phyloP scores from a whole-genome alignment of 345 rosid genomes.

The Gossypium sturtianum region DNA sequence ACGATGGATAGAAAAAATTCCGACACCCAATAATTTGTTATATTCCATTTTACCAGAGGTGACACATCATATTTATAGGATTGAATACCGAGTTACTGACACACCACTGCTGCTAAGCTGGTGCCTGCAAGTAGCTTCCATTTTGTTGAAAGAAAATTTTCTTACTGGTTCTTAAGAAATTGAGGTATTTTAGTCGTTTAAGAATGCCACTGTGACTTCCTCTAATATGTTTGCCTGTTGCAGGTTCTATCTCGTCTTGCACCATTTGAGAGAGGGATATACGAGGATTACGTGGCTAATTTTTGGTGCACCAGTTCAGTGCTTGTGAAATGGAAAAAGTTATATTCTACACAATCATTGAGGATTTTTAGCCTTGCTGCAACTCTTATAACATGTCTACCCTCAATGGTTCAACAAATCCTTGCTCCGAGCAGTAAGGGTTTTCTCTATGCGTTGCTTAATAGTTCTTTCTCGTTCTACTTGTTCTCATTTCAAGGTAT shows the following conservation, averaged over 20 bases:
- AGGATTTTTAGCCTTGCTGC: conserved; percentile 56
- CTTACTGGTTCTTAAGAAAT: not conserved
- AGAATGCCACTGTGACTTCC: not conserved
- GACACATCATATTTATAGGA: not conserved
- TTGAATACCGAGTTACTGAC: not conserved
- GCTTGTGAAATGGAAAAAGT: conserved; percentile 79
- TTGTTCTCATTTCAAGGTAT: conserved; percentile 87
- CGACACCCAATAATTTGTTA: not conserved
- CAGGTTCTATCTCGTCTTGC: conserved; percentile 90
- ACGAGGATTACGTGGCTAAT: conserved; percentile 94
- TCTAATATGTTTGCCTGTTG: conserved; percentile 10
- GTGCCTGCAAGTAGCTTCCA: too few species aligned
- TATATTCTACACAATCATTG: conserved; percentile 52
- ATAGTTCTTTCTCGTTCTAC: conserved; percentile 82
- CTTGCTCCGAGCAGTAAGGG: conserved; percentile 70
- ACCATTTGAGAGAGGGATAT: conserved; percentile 96
- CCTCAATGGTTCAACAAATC: conserved; percentile 90
- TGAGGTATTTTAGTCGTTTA: not conserved
- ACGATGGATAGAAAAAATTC: not conserved
- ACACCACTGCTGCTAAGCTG: too few species aligned
- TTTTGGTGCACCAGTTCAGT: conserved; percentile 88
- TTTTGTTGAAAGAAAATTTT: not conserved
- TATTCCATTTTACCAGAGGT: not conserved
- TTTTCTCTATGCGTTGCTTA: conserved; percentile 70
- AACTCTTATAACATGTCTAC: conserved; percentile 59